Conservation (phyloP, 1,284 basidiomycete species). For the Leccinum laetum region DNA sequence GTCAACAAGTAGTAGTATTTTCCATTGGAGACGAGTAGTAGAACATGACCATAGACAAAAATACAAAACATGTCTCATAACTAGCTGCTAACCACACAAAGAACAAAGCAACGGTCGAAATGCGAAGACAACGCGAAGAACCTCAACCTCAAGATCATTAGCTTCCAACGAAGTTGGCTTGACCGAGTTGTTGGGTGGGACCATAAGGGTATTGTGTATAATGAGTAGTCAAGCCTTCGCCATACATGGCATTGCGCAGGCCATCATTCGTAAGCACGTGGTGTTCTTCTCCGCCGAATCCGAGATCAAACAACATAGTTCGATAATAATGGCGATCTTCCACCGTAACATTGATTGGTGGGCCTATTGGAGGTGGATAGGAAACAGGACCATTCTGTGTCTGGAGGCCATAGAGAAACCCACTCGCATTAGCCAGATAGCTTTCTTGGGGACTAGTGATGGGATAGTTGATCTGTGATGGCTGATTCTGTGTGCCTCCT, state of each 20-base stretch:
- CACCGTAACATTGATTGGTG: slow-evolving; percentile 33
- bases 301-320: slow-evolving; percentile 69
- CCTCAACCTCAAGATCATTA: slow-evolving; percentile 5
- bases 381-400: slow-evolving; percentile 17
- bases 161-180: slow-evolving; percentile 26
- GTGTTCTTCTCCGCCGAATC: slow-evolving; percentile 50
- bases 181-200: slow-evolving; percentile 24
- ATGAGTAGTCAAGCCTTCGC: slow-evolving; percentile 27
- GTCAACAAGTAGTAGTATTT: slow-evolving; percentile 51
- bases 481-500: slow-evolving; percentile 11
- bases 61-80: slow-evolving; percentile 21
- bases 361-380: slow-evolving; percentile 17
- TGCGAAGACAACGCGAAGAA: not conserved
- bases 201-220: slow-evolving; percentile 35
- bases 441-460: slow-evolving; percentile 20
- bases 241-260: slow-evolving; percentile 26
- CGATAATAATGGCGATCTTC: slow-evolving; percentile 67
- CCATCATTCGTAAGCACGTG: slow-evolving; percentile 24
- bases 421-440: slow-evolving; percentile 17
- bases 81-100: slow-evolving; percentile 15
- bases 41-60: slow-evolving; percentile 3
- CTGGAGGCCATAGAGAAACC: slow-evolving; percentile 17
- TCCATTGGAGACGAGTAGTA: slow-evolving; percentile 46
- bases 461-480: slow-evolving; percentile 21
- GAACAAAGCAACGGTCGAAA: slow-evolving; percentile 2